These are phyloP conservation scores for Talaromyces sp. DNA, from an alignment of 2,329 filamentous ascomycete species.

Conservation along the genomic window DNA sequence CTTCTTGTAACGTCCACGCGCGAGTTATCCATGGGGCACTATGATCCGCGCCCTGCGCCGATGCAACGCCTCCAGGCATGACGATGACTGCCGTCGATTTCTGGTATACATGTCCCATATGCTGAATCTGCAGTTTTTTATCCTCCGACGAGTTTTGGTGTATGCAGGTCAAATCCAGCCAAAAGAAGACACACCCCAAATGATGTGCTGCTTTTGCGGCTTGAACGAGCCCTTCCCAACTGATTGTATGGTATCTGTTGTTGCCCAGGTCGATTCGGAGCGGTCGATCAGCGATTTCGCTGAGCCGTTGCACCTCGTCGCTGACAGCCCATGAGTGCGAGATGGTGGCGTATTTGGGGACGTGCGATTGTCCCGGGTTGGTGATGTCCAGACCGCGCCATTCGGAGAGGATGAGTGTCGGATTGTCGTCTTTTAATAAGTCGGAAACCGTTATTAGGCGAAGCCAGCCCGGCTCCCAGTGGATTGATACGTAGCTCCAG, in stretches of 20 bases:
- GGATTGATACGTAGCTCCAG: conserved; percentile 8
- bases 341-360: conserved; percentile 16
- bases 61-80: conserved; percentile 13
- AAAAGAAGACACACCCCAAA: conserved; percentile 1
- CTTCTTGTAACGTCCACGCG: conserved; percentile 17
- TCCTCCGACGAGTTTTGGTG: conserved; percentile 9
- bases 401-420: conserved; percentile 12
- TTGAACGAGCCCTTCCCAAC: conserved; percentile 12
- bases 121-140: conserved; percentile 15
- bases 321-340: conserved; percentile 12
- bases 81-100: conserved; percentile 5
- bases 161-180: conserved; percentile 12
- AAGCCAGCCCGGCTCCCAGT: conserved; percentile 5
- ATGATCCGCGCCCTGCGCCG: conserved; percentile 1
- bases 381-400: conserved; percentile 11
- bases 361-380: not conserved
- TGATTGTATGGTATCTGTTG: conserved; percentile 7
- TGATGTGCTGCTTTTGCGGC: conserved; percentile 11
- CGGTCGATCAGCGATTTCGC: conserved; percentile 1
- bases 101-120: conserved; percentile 13
- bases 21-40: conserved; percentile 12
- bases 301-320: conserved; percentile 8
- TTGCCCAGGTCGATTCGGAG: conserved; percentile 2
- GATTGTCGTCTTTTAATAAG: not conserved
- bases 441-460: conserved; percentile 9